Percentiles rank a stretch among this genome's conserved stretches.
Evolutionary conservation across 2,329 filamentous ascomycete genomes (phyloP).

Genomic region (Fusarium luffae): DNA sequence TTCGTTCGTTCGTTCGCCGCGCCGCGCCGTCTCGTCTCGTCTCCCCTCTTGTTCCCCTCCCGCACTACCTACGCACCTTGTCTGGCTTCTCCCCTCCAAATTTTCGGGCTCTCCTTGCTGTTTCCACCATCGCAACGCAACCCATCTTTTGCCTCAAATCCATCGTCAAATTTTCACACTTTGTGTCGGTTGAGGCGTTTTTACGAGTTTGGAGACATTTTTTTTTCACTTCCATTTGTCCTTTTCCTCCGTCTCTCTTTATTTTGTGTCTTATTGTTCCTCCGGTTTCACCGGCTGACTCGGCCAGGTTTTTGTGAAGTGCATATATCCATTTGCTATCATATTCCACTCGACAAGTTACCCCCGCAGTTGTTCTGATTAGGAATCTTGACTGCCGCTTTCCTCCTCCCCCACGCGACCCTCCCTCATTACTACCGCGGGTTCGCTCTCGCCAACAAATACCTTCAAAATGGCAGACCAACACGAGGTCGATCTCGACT

Average conservation of each 20-base stretch:
- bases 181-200: constrained; percentile 29
- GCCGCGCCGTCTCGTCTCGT: constrained; percentile 22
- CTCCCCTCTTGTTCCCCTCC: constrained; percentile 38
- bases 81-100: constrained; percentile 36
- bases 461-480: constrained; percentile 68
- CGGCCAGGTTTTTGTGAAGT: constrained; percentile 49
- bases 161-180: constrained; percentile 23
- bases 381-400: constrained; percentile 46
- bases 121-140: constrained; percentile 28
- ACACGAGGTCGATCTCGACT: constrained; percentile 97
- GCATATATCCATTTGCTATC: constrained; percentile 48
- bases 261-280: constrained; percentile 13
- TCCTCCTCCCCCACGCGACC: constrained; percentile 41
- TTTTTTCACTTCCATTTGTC: constrained; percentile 8
- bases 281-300: constrained; percentile 40
- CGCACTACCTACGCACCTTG: constrained; percentile 18
- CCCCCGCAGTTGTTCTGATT: constrained; percentile 47
- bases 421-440: constrained; percentile 49
- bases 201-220: constrained; percentile 26
- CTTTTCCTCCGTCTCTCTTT: constrained; percentile 9
- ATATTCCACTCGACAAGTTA: constrained; percentile 42
- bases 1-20: constrained; percentile 19
- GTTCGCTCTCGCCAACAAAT: constrained; percentile 54
- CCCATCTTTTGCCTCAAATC: constrained; percentile 29
- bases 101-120: constrained; percentile 33